Percentiles rank a stretch among this genome's conserved stretches.
Conservation (phyloP, 352 stramenopile genomes). For the Phytophthora ramorum region DNA sequence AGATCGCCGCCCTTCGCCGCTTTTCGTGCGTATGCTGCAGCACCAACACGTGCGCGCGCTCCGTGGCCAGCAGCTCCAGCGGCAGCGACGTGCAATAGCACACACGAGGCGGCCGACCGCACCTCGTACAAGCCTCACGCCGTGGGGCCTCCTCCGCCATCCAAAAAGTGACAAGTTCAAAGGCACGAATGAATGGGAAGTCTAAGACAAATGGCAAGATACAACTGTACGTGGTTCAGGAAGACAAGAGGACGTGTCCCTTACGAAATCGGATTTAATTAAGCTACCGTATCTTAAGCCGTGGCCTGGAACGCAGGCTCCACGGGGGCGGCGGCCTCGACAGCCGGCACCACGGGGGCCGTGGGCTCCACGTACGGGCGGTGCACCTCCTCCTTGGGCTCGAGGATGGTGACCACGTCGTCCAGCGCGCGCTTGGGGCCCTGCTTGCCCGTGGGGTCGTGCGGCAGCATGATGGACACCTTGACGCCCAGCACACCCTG, state of each 20-base stretch:
- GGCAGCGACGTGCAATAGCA: slow-evolving; percentile 73
- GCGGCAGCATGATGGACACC: slow-evolving; percentile 99
- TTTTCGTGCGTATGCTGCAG: slow-evolving; percentile 73
- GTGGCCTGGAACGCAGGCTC: slow-evolving; percentile 58
- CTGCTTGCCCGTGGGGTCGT: slow-evolving; percentile 97
- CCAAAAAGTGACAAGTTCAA: slow-evolving; percentile 1
- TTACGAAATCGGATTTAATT: slow-evolving; percentile 40
- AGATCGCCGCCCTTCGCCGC: slow-evolving; percentile 61
- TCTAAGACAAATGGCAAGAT: neutral
- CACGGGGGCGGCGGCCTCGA: slow-evolving; percentile 40
- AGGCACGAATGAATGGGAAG: too few relatives aligned
- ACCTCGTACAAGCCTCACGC: slow-evolving; percentile 52
- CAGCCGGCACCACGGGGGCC: slow-evolving; percentile 51
- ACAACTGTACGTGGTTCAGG: slow-evolving; percentile 32
- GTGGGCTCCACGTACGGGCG: slow-evolving; percentile 84
- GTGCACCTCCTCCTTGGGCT: slow-evolving; percentile 97
- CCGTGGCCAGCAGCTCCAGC: slow-evolving; percentile 21
- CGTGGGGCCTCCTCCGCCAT: slow-evolving; percentile 19
- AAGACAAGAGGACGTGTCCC: slow-evolving; percentile 40
- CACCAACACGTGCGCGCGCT: slow-evolving; percentile 57
- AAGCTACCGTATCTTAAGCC: slow-evolving; percentile 46
- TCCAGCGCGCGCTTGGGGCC: slow-evolving; percentile 98
- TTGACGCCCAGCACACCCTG: slow-evolving; percentile 99
- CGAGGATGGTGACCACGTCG: slow-evolving; percentile 99
- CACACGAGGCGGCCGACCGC: slow-evolving; percentile 46